Evolutionary conservation across 1,284 basidiomycete genomes (phyloP).

Genomic region (Heterobasidion occidentale): DNA sequence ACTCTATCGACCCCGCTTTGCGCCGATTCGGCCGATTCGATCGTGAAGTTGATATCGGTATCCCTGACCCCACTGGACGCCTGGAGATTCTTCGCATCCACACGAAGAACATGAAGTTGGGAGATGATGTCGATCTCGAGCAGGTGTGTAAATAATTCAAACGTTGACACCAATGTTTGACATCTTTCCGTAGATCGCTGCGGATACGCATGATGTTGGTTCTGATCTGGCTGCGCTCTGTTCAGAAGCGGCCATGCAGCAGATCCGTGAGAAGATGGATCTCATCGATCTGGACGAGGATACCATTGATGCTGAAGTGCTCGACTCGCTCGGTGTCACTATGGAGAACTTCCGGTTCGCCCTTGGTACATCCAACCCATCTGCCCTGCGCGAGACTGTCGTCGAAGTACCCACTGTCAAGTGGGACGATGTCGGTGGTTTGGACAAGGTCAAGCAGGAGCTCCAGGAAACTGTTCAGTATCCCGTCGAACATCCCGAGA

Average conservation of each 20-base stretch:
- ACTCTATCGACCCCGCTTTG: slow-evolving; percentile 98
- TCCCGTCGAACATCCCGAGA: slow-evolving; percentile 99
- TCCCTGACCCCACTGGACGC: slow-evolving; percentile 97
- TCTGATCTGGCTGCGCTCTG: slow-evolving; percentile 96
- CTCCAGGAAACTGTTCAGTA: slow-evolving; percentile 99
- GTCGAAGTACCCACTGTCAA: slow-evolving; percentile 95
- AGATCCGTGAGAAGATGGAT: slow-evolving; percentile 98
- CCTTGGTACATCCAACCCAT: slow-evolving; percentile 92
- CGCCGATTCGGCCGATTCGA: slow-evolving; percentile 99
- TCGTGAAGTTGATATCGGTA: slow-evolving; percentile 98
- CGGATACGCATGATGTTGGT: slow-evolving; percentile 98
- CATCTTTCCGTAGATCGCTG: slow-evolving; percentile 65
- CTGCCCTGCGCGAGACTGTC: slow-evolving; percentile 92
- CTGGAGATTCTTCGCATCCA: slow-evolving; percentile 98
- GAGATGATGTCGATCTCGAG: slow-evolving; percentile 97
- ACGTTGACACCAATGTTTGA: slow-evolving; percentile 5
- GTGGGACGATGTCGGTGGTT: slow-evolving; percentile 98
- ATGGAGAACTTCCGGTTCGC: slow-evolving; percentile 99
- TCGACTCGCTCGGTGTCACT: slow-evolving; percentile 92
- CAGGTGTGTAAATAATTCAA: slow-evolving; percentile 44
- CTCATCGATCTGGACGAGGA: slow-evolving; percentile 90
- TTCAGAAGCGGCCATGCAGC: slow-evolving; percentile 97
- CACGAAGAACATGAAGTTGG: slow-evolving; percentile 99
- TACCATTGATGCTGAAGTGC: slow-evolving; percentile 94
- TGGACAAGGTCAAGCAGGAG: slow-evolving; percentile 99